These are phyloP conservation scores for Coniferiporia sulphurascens DNA, from an alignment of 1,284 basidiomycete species.

Conservation along the genomic window DNA sequence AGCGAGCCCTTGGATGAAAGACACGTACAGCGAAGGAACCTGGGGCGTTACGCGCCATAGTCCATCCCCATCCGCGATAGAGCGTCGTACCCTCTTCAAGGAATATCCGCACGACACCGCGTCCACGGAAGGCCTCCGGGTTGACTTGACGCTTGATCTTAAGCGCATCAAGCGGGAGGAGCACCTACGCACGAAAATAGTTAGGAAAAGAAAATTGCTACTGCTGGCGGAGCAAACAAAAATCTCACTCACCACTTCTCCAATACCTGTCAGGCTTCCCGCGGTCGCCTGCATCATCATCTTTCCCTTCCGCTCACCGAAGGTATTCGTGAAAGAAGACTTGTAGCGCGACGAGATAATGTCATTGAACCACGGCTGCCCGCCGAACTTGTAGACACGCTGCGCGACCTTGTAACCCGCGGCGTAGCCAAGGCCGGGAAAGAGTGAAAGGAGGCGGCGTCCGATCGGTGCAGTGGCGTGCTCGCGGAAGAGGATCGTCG, in stretches of 20 bases:
- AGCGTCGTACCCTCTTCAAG: slow-evolving; percentile 88
- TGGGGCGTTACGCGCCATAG: slow-evolving; percentile 95
- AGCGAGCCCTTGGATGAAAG: not conserved
- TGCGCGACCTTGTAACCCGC: slow-evolving; percentile 96
- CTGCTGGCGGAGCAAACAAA: not conserved
- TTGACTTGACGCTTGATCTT: slow-evolving; percentile 99
- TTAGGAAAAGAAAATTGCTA: not conserved
- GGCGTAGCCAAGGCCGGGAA: slow-evolving; percentile 97
- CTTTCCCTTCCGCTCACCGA: slow-evolving; percentile 96
- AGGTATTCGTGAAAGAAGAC: slow-evolving; percentile 71
- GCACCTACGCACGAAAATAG: slow-evolving; percentile 44
- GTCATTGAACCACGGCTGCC: slow-evolving; percentile 97
- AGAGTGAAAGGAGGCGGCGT: slow-evolving; percentile 85
- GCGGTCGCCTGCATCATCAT: slow-evolving; percentile 95
- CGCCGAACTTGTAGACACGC: slow-evolving; percentile 97
- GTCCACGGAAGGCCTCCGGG: slow-evolving; percentile 91
- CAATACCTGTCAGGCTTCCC: slow-evolving; percentile 92
- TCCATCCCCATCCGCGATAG: slow-evolving; percentile 99
- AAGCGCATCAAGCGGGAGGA: slow-evolving; percentile 91
- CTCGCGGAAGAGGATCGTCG: slow-evolving; percentile 84
- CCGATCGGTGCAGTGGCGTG: slow-evolving; percentile 66
- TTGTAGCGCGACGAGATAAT: slow-evolving; percentile 78
- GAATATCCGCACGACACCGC: slow-evolving; percentile 87
- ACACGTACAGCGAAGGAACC: slow-evolving; percentile 85
- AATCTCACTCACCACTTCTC: slow-evolving; percentile 76